Conservation (phyloP, 2,329 filamentous ascomycete species). For the Hypomyces perniciosus region DNA sequence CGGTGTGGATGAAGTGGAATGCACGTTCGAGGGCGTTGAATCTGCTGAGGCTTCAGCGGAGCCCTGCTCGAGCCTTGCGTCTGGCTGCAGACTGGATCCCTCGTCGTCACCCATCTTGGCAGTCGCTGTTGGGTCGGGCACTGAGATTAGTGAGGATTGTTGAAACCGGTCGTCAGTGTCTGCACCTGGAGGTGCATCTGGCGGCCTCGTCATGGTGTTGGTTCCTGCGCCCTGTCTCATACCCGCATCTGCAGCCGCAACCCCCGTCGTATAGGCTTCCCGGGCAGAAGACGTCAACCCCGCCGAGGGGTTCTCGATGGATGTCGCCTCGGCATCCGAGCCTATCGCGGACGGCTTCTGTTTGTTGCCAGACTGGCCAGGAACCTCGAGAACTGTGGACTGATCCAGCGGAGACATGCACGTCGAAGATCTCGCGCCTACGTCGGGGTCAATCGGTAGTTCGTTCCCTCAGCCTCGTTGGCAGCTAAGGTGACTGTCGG, state of each 20-base stretch:
- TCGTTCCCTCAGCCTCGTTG: not conserved
- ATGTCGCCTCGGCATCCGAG: conserved; percentile 24
- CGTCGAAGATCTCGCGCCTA: not conserved
- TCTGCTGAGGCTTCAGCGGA: not conserved
- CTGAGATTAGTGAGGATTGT: not conserved
- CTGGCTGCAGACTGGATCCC: conserved; percentile 1
- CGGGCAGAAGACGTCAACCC: conserved; percentile 5
- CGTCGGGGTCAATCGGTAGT: not conserved
- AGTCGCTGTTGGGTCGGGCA: not conserved
- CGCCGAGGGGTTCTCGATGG: conserved; percentile 13
- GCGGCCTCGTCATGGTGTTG: not conserved
- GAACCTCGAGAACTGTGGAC: conserved; percentile 20
- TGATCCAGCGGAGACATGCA: conserved; percentile 34
- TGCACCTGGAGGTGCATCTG: not conserved
- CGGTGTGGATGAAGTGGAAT: conserved; percentile 1
- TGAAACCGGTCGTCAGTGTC: not conserved
- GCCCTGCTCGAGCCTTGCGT: conserved; percentile 6
- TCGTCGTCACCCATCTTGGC: conserved; percentile 9
- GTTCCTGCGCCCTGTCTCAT: not conserved
- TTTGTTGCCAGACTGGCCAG: conserved; percentile 22
- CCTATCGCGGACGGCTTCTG: conserved; percentile 22
- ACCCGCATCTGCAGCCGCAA: conserved; percentile 6
- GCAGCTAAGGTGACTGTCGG: not conserved
- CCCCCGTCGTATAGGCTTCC: conserved; percentile 13
- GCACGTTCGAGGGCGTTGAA: not conserved